Base-by-base conservation (phyloP, 2,329 filamentous ascomycete species). In the Sphaerulina musiva region DNA sequence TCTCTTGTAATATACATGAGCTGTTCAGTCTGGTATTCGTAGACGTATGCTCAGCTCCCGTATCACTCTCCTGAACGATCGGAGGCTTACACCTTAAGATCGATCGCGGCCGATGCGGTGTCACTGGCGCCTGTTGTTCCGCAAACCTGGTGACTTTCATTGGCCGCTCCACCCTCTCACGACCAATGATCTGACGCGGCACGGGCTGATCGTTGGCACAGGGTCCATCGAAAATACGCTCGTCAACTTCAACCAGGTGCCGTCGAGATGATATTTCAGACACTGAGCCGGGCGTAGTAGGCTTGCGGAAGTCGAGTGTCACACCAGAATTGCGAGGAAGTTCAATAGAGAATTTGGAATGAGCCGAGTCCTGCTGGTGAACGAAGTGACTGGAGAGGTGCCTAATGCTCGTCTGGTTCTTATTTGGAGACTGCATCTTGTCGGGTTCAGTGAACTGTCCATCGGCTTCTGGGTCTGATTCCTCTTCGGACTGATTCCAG, bases 11-110 rank as follows among this genome's bases (percentile, higher is more conserved):
- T n/a, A 38, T 6, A 8, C 45, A 38, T 6, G 31, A 53, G 55
- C 63, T 66, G 54, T 68, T 68, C 26, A 64, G 60, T 20, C 63
- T 57, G 3, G 64, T 67, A 50, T 68, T 68, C 14, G 58, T 55
- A 6, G 55, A 57, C 4, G 65, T 66, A 20, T 59, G 51, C 41
- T 61, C 57, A 2, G 56, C 53, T 39, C 49, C 20, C 9, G 40
- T 62, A 14, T 41, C 52, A 31, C 31, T 53, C 32, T 51, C 45
- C 10, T 59, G 52, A 20, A 53, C 20, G 5, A 41, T 12, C 2
- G 51, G 53, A 2, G 54, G 54, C 44, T 46, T 56, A 46, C 58
- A 56, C 40, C 65, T 60, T 8, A 67, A 57, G 34, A 66, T 66
- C 2, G 65, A 67, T 45, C 57, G 57, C 23, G 54, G 56, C 11